phyloP scores from a whole-genome alignment of 306 rosid species.

The Cicer chorassanicum region DNA sequence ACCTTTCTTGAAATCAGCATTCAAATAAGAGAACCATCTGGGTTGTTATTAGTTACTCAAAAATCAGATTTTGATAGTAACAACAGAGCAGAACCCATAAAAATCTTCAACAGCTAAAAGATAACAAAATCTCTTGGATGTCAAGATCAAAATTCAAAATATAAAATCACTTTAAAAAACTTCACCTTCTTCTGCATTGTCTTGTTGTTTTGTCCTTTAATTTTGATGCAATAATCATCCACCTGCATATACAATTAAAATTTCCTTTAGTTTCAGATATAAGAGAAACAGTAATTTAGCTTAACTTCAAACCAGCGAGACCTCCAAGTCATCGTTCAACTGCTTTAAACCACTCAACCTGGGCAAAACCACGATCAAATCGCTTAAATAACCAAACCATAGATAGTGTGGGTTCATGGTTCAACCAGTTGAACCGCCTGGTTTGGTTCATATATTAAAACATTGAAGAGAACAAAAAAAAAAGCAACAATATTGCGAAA shows the following conservation, averaged over 20 bases:
- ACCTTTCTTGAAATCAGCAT: slow-evolving; percentile 96
- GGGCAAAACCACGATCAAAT: not conserved
- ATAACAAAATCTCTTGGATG: slow-evolving; percentile 17
- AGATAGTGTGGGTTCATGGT: not conserved
- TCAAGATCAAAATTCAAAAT: slow-evolving; percentile 45
- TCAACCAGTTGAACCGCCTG: not conserved
- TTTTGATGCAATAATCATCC: slow-evolving; percentile 90
- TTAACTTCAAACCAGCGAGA: not conserved
- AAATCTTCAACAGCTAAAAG: slow-evolving; percentile 2
- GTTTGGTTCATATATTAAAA: not conserved
- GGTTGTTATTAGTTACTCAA: slow-evolving; percentile 38
- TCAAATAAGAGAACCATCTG: slow-evolving; percentile 97
- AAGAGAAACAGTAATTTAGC: not conserved
- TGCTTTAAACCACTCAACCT: not conserved
- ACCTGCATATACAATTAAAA: slow-evolving; percentile 54
- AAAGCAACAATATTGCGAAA: slow-evolving; percentile 26
- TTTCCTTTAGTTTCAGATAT: slow-evolving; percentile 36
- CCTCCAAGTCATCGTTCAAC: not conserved
- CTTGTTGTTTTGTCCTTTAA: slow-evolving; percentile 91
- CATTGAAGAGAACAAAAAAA: slow-evolving; percentile 5
- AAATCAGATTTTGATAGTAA: slow-evolving; percentile 42
- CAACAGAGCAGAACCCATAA: slow-evolving; percentile 29
- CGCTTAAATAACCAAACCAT: not conserved
- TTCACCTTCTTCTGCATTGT: slow-evolving; percentile 93
- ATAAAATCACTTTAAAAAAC: slow-evolving; percentile 32